Conservation (phyloP, 78 protist genomes). For the Andalucia godoyi region DNA sequence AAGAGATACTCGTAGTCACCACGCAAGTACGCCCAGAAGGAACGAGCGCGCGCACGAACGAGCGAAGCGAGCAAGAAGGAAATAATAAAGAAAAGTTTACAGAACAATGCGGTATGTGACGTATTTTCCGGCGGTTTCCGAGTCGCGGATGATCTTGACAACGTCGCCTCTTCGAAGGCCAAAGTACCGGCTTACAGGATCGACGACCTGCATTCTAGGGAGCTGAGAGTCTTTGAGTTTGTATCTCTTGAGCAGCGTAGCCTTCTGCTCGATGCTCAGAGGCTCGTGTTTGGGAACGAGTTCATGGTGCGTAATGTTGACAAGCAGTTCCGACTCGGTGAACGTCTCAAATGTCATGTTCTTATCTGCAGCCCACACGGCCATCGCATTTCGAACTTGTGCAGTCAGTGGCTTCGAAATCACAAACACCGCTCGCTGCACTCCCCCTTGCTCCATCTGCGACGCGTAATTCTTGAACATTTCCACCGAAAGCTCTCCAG, state of each 20-base stretch:
- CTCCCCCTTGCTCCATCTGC: no score
- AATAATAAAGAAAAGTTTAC: slow-evolving; percentile 3
- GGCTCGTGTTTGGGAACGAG: slow-evolving; percentile 74
- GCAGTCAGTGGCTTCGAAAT: no score
- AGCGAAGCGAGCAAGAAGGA: no score
- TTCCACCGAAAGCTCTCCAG: no score
- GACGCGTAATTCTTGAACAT: no score
- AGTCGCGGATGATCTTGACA: slow-evolving; percentile 66
- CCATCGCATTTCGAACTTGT: no score
- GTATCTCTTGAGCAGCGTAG: slow-evolving; percentile 33
- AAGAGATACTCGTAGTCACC: no score
- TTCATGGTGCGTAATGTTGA: slow-evolving; percentile 87
- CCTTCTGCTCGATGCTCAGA: slow-evolving; percentile 32
- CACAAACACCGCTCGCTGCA: no score
- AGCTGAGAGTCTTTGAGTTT: slow-evolving; percentile 70
- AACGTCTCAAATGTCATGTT: slow-evolving; percentile 60
- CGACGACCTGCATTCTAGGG: slow-evolving; percentile 72
- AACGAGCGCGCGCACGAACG: no score
- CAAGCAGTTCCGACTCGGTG: slow-evolving; percentile 61
- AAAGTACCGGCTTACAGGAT: slow-evolving; percentile 79
- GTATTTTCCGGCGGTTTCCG: slow-evolving; percentile 92
- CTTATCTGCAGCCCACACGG: no score
- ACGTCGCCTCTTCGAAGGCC: slow-evolving; percentile 77
- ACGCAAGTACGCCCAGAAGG: no score
- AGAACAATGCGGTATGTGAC: slow-evolving; percentile 73